Evolutionary conservation across 2,329 filamentous ascomycete genomes (phyloP).

Genomic region (Ophiocordyceps camponoti-floridani): DNA sequence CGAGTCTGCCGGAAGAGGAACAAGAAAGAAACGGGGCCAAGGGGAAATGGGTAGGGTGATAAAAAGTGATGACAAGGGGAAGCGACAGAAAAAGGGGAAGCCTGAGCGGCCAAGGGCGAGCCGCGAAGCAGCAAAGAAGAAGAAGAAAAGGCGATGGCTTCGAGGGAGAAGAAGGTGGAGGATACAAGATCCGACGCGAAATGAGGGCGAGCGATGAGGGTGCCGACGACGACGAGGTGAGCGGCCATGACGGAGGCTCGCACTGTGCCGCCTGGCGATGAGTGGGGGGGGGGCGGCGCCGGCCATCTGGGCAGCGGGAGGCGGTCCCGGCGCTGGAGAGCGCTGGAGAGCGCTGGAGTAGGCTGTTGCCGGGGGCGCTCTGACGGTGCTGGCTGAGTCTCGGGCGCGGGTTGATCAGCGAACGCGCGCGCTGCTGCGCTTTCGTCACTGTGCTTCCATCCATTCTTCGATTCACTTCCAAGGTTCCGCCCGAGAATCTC

Average conservation of each 20-base stretch:
- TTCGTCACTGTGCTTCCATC: no score
- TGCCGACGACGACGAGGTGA: background rate
- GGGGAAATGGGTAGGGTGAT: no score
- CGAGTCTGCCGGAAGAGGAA: background rate
- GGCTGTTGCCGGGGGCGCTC: no score
- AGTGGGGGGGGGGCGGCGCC: background rate
- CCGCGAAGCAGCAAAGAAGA: constrained; percentile 1
- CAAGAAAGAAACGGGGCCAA: no score
- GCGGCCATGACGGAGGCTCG: background rate
- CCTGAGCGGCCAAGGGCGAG: no score
- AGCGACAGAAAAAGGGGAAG: background rate
- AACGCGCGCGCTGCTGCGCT: no score
- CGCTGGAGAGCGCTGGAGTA: no score
- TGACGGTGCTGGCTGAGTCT: no score
- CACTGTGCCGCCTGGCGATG: background rate
- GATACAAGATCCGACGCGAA: background rate
- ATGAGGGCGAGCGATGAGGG: background rate
- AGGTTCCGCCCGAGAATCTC: no score
- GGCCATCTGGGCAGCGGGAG: background rate
- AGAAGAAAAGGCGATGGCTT: background rate
- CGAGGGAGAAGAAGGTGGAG: background rate
- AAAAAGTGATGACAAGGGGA: constrained; percentile 1
- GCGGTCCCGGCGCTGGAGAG: no score
- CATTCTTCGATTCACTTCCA: no score
- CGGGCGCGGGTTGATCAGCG: no score